A percentile compares a stretch with the other conserved stretches of the same genome.
phyloP scores from a whole-genome alignment of 176 grass and related monocot genomes.

The Paspalum vaginatum region DNA sequence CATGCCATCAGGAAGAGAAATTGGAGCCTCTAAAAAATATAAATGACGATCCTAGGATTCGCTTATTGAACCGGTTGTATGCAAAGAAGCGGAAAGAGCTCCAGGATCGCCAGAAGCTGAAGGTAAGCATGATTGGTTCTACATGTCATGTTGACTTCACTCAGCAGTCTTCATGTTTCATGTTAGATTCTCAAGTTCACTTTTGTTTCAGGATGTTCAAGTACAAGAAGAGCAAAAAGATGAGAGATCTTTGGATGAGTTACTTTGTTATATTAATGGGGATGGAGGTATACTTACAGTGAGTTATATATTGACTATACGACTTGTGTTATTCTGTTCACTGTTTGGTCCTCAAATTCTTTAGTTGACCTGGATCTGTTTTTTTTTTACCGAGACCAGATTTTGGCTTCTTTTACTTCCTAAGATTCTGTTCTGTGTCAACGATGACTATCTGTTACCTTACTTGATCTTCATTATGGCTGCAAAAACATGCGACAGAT shows the following conservation, averaged over 20 bases:
- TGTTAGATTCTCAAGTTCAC: constrained; percentile 25
- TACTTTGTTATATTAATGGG: constrained; percentile 99
- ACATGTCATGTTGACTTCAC: background rate
- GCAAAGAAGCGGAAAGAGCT: constrained; percentile 99
- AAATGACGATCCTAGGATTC: constrained; percentile 97
- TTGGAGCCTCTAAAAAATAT: constrained; percentile 98
- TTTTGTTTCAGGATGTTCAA: constrained; percentile 77
- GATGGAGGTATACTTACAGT: constrained; percentile 83
- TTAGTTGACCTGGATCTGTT: background rate
- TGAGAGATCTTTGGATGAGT: constrained; percentile 96
- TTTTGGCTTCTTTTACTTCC: background rate
- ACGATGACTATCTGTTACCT: background rate
- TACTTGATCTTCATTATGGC: background rate
- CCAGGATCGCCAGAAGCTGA: constrained; percentile 87
- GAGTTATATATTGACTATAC: constrained; percentile 61
- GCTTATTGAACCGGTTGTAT: constrained; percentile 94
- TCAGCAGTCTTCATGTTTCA: constrained; percentile 18
- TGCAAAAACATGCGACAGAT: constrained; percentile 20
- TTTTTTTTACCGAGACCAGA: background rate
- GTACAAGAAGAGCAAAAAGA: constrained; percentile 79
- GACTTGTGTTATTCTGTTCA: constrained; percentile 32
- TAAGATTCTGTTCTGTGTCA: constrained; percentile 14
- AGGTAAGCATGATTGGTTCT: constrained; percentile 50
- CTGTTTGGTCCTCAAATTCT: constrained; percentile 15
- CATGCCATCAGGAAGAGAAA: constrained; percentile 92